These are phyloP conservation scores for Moniliophthora roreri DNA, from an alignment of 1,284 basidiomycete genomes.

Conservation along the genomic window DNA sequence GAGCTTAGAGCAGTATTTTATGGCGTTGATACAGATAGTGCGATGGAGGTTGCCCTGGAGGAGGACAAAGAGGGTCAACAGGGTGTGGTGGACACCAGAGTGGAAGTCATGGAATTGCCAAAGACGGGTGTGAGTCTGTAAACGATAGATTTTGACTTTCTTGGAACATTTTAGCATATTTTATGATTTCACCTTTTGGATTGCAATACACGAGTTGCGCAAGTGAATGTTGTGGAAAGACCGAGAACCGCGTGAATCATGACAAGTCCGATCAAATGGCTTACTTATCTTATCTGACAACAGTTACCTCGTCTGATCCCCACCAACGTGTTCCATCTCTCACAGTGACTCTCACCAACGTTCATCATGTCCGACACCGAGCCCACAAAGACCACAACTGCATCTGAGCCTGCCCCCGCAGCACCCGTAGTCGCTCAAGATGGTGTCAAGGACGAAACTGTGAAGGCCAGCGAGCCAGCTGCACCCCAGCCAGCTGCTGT, in stretches of 20 bases:
- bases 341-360: neutral
- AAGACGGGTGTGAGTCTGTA: too few relatives aligned
- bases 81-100: slow-evolving; percentile 6
- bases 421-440: neutral
- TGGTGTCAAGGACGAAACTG: slow-evolving; percentile 1
- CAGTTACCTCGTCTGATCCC: too few relatives aligned
- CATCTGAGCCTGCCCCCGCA: neutral
- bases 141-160: too few relatives aligned
- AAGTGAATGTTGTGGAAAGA: too few relatives aligned
- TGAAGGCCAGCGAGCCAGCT: slow-evolving; percentile 8
- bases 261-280: too few relatives aligned
- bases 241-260: too few relatives aligned
- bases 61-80: slow-evolving; percentile 9
- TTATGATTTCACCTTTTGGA: too few relatives aligned
- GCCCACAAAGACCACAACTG: neutral
- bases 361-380: neutral
- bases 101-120: slow-evolving; percentile 10
- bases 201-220: too few relatives aligned
- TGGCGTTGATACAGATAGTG: slow-evolving; percentile 6
- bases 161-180: too few relatives aligned
- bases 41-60: neutral
- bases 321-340: too few relatives aligned
- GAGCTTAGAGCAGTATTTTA: slow-evolving; percentile 16
- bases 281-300: too few relatives aligned
- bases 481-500: slow-evolving; percentile 15